Percentiles rank a stretch among this genome's conserved stretches.
These are phyloP conservation scores for Gremmenia infestans DNA, from an alignment of 2,329 filamentous ascomycete species.

Conservation along the genomic window DNA sequence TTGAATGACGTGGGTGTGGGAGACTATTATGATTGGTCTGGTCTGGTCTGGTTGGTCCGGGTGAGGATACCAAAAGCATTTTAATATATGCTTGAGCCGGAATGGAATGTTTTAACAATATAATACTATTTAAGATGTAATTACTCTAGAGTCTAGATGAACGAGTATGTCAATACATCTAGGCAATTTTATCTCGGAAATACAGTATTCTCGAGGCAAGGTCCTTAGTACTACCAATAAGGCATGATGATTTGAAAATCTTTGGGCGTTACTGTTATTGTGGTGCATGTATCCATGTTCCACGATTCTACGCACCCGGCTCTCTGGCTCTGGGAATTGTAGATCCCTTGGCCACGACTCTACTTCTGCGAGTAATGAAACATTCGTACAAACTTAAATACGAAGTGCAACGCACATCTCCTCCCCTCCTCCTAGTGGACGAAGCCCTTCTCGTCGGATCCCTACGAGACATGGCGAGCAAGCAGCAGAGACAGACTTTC, in stretches of 20 bases:
- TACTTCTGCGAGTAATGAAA: too few species aligned
- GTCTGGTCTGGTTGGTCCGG: background rate
- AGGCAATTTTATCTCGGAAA: background rate
- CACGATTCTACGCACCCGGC: background rate
- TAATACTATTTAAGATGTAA: background rate
- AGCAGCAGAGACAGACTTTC: too few species aligned
- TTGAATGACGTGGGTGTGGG: background rate
- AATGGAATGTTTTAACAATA: background rate
- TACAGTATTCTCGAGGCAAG: background rate
- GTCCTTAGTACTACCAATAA: background rate
- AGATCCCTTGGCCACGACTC: background rate
- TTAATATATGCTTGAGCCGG: background rate
- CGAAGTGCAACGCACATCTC: background rate
- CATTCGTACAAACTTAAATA: background rate
- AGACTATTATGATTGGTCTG: background rate
- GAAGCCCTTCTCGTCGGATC: background rate
- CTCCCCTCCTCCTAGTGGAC: background rate
- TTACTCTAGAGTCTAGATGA: background rate
- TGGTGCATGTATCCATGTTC: background rate
- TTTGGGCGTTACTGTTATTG: background rate
- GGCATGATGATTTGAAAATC: background rate
- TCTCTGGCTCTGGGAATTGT: background rate
- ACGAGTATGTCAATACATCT: background rate
- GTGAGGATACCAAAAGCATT: slow-evolving; percentile 1
- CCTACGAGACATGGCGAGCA: background rate